Evolutionary conservation across 805 yeast species (phyloP), one percentile per base, ranked within the genome.

Genomic region (Isabelozyma gotoi): DNA sequence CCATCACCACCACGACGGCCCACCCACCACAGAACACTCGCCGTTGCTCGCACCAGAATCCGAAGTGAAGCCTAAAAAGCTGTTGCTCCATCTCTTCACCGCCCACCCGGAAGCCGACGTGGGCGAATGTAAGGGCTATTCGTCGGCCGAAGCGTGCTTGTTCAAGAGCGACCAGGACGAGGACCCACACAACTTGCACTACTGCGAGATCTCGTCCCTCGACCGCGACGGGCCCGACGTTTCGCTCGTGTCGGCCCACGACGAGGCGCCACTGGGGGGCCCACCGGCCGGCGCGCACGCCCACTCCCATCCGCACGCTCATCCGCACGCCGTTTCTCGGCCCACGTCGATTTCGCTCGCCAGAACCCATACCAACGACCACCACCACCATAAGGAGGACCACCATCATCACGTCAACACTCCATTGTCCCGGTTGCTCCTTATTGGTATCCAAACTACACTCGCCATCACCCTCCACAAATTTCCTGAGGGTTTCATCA

Each of bases 401-500:
- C 96, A 88, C 53, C 95, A 86, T 56, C 96, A 89, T 60, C 88
- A 85, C 55, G 74, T 87, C 16, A 82, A 80, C 44, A 81, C 96
- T 0, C 91, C 94, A 1, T 67, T 84, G 14, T 84, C 95, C 0
- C 76, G 88, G 45, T 66, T 92, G n/a, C 65, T 92, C 8, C 80
- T 96, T 4, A 89, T 92, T 45, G 97, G 97, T 3, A 62, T 94
- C 17, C 97, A 94, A 62, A 92, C 98, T 0, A 82, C 91, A 5
- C 61, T 91, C 40, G 98, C 96, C 0, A 80, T 92, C 20, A 79
- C 95, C 0, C 65, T 94, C 20, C 99, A 92, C 67, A 91, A 94
- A 60, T 74, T 92, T 19, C 99, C 99, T 0, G 99, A 92, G 65
- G 99, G 99, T 0, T 88, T 92, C 56, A 82, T 92, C 42, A 85